Base-by-base conservation (phyloP, 441 rosid genomes). In the Hura crepitans region DNA sequence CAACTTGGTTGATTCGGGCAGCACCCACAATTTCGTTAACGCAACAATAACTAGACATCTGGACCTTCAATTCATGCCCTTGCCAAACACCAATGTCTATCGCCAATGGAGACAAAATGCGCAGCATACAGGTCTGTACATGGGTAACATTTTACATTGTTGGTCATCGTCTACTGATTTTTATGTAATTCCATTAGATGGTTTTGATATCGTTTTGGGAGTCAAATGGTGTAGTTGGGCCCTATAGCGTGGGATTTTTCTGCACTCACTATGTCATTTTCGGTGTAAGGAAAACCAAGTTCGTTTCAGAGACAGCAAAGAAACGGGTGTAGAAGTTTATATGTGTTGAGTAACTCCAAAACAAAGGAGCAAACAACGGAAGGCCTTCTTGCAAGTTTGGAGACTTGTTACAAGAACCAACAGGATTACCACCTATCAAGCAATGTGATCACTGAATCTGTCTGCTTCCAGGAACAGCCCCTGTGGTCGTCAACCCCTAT, bases 221-320 rank as follows among this genome's bases (percentile, higher is more conserved):
- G 65, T 37, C 0, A 33, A 60, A 8, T 60, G 65, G 65, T 1
- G 3, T 35, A 2, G 0, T 0, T 20, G 17, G 47, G 65, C 8
- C 46, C 46, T 0, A 33, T 60, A 0, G 0, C 14, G 0, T 58
- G 23, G 25, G n/a, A 58, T 30, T 58, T 58, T 20, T 8, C 33
- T 0, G 22, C 4, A 1, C 4, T n/a, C 0, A 2, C 47, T 0
- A 60, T 60, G 65, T 0, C 14, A 2, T 60, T 60, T 4, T 33
- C 9, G 0, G 4, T 17, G 0, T 0, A 60, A 2, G 27, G 65
- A 0, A 11, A 6, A 2, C 15, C 18, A 0, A n/a, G 35, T 9
- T 11, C 2, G 0, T 9, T 37, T 0, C 0, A n/a, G 1, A 47
- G 65, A 0, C 0, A 4, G 0, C 14, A 33, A 2, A 3, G 6